Conservation (phyloP, 352 stramenopile genomes). For the Globisporangium radiosum region DNA sequence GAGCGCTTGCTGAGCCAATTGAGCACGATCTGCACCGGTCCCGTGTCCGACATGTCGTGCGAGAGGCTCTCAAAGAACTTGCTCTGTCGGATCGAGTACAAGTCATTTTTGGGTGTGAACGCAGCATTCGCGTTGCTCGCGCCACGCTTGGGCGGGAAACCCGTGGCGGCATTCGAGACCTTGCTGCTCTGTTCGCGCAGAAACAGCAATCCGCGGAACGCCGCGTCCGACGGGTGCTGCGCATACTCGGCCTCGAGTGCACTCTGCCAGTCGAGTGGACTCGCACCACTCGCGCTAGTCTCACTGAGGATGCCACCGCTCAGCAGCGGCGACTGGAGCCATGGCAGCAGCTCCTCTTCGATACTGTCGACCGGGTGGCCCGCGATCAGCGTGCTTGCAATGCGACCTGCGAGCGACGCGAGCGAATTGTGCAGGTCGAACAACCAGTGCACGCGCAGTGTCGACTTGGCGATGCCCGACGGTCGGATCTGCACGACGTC, state of each 20-base stretch:
- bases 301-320: constrained; percentile 50
- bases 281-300: background rate
- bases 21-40: constrained; percentile 51
- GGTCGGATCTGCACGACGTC: constrained; percentile 71
- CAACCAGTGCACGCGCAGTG: constrained; percentile 73
- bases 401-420: constrained; percentile 57
- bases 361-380: constrained; percentile 65
- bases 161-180: background rate
- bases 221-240: constrained; percentile 8
- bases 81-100: constrained; percentile 26
- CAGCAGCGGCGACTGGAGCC: constrained; percentile 75
- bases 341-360: constrained; percentile 79
- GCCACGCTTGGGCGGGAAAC: constrained; percentile 2
- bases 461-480: constrained; percentile 71
- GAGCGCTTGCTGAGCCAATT: constrained; percentile 69
- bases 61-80: constrained; percentile 53
- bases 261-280: constrained; percentile 6
- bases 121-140: background rate
- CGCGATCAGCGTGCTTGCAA: constrained; percentile 69
- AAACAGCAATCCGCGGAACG: constrained; percentile 3
- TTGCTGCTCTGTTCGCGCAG: background rate
- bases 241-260: constrained; percentile 11
- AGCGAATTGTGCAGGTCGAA: constrained; percentile 76
- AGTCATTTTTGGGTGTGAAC: constrained; percentile 2
- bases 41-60: constrained; percentile 49